Evolutionary conservation across 495 filamentous ascomycete species (phyloP), one percentile per base, ranked within the genome.

Genomic region (Aspergillus mulundensis): DNA sequence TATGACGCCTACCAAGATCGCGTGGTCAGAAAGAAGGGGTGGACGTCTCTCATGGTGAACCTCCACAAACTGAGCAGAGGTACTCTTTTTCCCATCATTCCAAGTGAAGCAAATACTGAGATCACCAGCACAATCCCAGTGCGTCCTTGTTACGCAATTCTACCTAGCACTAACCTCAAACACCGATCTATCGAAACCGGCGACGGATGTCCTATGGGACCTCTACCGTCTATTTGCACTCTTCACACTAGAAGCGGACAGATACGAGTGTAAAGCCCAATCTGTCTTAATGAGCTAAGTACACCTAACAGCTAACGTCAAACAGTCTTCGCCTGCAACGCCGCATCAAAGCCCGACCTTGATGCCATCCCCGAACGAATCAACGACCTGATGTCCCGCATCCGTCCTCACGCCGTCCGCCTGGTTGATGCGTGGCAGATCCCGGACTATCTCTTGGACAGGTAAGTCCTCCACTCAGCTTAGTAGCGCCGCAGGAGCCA

Each of bases 351-450:
- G 16, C 51, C 52, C 3, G 63, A 67, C 25, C 61, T 78, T 6
- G 62, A 75, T 41, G 20, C 30, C 18, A 58, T 80, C 1, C 66
- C 71, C 0, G 51, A 61, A n/a, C 61, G 59, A 1, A 62, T 80
- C 14, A 67, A 74, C 39, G 63, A 71, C 7, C 51, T 77, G 7
- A 78, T 78, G 77, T 46, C 64, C 0, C 58, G 67, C 23, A 65
- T 78, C 6, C 60, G 76, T 44, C 76, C 76, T 10, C 76, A 80
- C 59, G 76, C 75, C 1, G 76, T 80, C 18, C 69, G 65, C 20
- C 53, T 79, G 18, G 75, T 80, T 7, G 75, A 78, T 50, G 65
- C 69, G 2, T 80, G 76, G 76, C 67, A 64, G 50, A 72, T 80
- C 48, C 77, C 77, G 4, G 77, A 78, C 54, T 80, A 69, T 49